phyloP scores from a whole-genome alignment of 148 eudicot species.

The Fagopyrum esculentum region DNA sequence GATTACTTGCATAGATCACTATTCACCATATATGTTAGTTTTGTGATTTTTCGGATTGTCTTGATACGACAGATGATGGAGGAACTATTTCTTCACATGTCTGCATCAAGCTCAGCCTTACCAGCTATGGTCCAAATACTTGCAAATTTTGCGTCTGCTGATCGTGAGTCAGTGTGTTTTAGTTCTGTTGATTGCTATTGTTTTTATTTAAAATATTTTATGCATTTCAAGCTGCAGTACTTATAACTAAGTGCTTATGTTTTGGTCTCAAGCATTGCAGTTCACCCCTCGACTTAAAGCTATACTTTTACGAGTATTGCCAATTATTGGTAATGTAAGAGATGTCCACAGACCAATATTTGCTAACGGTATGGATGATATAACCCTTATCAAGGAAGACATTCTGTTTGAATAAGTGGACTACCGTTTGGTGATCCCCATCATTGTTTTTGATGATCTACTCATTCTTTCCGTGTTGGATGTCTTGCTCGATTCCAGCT shows the following conservation, averaged over 20 bases:
- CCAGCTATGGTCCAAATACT: conserved; percentile 95
- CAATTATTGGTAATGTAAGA: conserved; percentile 87
- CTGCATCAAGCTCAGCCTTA: conserved; percentile 75
- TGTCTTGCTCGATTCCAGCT: conserved; percentile 37
- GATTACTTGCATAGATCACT: conserved; percentile 5
- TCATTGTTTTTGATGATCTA: background rate
- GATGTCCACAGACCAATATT: conserved; percentile 76
- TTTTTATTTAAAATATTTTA: background rate
- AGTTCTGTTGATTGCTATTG: background rate
- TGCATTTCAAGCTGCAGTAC: conserved; percentile 12
- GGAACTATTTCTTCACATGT: conserved; percentile 74
- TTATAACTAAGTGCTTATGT: conserved; percentile 21
- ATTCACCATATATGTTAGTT: conserved; percentile 5
- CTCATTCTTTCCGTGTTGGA: background rate
- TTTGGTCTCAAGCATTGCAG: conserved; percentile 60
- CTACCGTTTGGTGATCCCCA: background rate
- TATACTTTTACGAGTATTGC: conserved; percentile 80
- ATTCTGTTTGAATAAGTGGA: background rate
- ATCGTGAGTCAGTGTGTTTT: conserved; percentile 43
- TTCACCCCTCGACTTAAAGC: conserved; percentile 86
- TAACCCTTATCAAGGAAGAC: background rate
- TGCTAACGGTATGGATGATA: conserved; percentile 60
- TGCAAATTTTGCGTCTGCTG: conserved; percentile 76
- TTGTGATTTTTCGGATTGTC: conserved; percentile 13
- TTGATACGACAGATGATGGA: conserved; percentile 76